Evolutionary conservation across 1,139 yeast species (phyloP), one percentile per base, ranked within the genome.

Genomic region (Hansenula sp.): DNA sequence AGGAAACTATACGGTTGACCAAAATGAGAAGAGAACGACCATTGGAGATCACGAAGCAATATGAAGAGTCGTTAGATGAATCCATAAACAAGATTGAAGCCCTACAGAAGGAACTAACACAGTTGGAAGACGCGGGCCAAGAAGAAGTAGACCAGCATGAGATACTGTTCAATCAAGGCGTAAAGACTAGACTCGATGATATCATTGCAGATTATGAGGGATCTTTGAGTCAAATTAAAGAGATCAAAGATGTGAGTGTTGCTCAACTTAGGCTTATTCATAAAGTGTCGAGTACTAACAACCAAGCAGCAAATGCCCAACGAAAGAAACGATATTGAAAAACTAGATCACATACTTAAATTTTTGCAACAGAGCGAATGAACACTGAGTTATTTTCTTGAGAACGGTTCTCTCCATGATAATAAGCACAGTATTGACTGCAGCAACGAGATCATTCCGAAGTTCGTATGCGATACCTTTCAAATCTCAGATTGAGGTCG

Each of bases 21-120:
- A 63, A 66, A 32, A 60, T 79, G 44, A 64, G 89, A 40, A 66
- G 77, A 41, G 70, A 69, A n/a, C 65, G 76, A n/a, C 89, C 88
- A 0, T 50, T 50, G 10, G 45, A 52, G 19, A 50, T 63, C n/a
- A 61, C 57, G 38, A 49, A 51, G 3, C 42, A 51, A 5, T 69
- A 65, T 48, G 55, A 51, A 36, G 51, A 58, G 15, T 53, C 59
- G 12, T 43, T 63, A 21, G 43, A 50, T 11, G n/a, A 36, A n/a
- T 36, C 38, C 4, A 3, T 28, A 4, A 11, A 16, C 3, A 27
- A 28, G 11, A 36, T 36, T 8, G 38, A 36, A 10, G 17, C 16
- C 3, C 24, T 36, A 5, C 25, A 28, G 13, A 17, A 28, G 8
- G 38, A 36, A 18, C 17, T 36, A 2, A 3, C 16, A 3, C 4